These are phyloP conservation scores for Geotrichum bryndzae DNA, from an alignment of 1,139 yeast genomes.

Conservation along the genomic window DNA sequence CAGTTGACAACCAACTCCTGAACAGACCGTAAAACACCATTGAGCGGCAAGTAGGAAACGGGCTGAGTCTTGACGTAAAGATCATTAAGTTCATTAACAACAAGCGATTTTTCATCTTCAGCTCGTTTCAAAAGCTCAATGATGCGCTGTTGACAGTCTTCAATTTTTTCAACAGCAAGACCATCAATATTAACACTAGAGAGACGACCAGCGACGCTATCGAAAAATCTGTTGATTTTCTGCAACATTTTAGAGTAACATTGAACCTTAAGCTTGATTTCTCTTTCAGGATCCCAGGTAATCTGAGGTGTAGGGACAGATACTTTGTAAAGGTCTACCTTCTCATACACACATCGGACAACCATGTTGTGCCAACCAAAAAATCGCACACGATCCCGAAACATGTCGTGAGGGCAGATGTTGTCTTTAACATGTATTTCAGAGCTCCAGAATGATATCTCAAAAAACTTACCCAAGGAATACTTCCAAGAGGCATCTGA, in stretches of 20 bases:
- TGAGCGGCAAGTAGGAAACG: slow-evolving; percentile 63
- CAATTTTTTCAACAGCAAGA: slow-evolving; percentile 61
- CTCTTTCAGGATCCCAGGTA: slow-evolving; percentile 67
- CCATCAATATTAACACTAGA: slow-evolving; percentile 76
- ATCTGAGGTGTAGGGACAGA: slow-evolving; percentile 70
- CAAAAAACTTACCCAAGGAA: slow-evolving; percentile 89
- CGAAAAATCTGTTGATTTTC: slow-evolving; percentile 59
- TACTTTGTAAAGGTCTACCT: slow-evolving; percentile 70
- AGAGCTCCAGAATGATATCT: slow-evolving; percentile 73
- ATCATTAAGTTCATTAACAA: slow-evolving; percentile 45
- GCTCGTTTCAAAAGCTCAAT: slow-evolving; percentile 53
- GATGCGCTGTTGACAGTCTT: slow-evolving; percentile 58
- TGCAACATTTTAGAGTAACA: slow-evolving; percentile 49
- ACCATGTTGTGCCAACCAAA: slow-evolving; percentile 80
- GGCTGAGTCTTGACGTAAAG: slow-evolving; percentile 55
- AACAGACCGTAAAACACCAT: slow-evolving; percentile 59
- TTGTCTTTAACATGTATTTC: slow-evolving; percentile 43
- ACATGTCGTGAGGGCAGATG: slow-evolving; percentile 71
- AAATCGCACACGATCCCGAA: slow-evolving; percentile 72
- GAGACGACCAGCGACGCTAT: slow-evolving; percentile 64
- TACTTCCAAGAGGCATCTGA: slow-evolving; percentile 84
- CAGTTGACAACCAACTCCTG: slow-evolving; percentile 82
- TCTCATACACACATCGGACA: slow-evolving; percentile 69
- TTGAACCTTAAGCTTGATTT: slow-evolving; percentile 62
- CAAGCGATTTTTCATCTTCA: slow-evolving; percentile 45